phyloP scores from a whole-genome alignment of 116 monocot species.

The Iris pallida region DNA sequence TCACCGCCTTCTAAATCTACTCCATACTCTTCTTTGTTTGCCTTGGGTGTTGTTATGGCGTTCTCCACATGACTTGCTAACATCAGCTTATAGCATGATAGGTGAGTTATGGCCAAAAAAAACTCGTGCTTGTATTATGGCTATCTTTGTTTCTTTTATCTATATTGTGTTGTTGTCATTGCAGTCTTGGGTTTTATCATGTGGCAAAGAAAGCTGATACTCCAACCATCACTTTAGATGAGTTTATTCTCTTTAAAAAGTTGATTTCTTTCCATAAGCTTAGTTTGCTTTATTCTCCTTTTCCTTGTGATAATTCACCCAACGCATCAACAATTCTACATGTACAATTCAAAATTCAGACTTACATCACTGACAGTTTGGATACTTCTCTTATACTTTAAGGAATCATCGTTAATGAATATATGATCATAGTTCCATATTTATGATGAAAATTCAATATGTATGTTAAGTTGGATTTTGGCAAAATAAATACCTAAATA shows the following conservation, averaged over 20 bases:
- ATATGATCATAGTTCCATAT: no score
- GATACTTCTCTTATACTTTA: no score
- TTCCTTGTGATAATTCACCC: background rate
- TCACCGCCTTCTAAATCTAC: conserved; percentile 77
- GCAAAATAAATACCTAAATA: no score
- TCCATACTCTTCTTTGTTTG: conserved; percentile 77
- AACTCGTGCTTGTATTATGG: background rate
- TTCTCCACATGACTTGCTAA: conserved; percentile 83
- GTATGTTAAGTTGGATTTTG: no score
- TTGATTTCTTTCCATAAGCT: conserved; percentile 66
- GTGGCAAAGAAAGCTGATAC: conserved; percentile 89
- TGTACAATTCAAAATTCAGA: no score
- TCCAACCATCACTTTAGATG: conserved; percentile 73
- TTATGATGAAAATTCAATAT: no score
- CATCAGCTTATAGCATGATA: conserved; percentile 81
- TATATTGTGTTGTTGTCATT: conserved; percentile 1
- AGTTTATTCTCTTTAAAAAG: conserved; percentile 67
- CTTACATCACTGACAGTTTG: no score
- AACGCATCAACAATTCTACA: no score
- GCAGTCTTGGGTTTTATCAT: conserved; percentile 85
- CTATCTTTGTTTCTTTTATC: background rate
- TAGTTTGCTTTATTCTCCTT: background rate
- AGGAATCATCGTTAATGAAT: no score
- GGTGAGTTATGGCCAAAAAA: conserved; percentile 22
- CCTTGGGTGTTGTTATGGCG: conserved; percentile 78